Evolutionary conservation across 768 basidiomycete species (phyloP).

Genomic region (Collybiopsis confluens): DNA sequence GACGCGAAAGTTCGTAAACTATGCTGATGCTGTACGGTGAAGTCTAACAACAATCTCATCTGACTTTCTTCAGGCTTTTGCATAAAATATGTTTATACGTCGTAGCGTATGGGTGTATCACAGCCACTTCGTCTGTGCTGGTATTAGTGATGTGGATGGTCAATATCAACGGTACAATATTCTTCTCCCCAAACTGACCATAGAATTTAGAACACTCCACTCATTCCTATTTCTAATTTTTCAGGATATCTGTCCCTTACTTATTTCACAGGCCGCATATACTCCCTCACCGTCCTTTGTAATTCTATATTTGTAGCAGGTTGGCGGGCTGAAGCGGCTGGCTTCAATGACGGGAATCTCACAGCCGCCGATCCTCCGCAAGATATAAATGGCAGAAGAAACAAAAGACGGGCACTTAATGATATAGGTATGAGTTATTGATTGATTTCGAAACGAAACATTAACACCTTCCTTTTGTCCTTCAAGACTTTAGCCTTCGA

Average conservation of each 20-base stretch:
- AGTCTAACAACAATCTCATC: no score
- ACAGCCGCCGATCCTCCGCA: no score
- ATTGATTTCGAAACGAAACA: no score
- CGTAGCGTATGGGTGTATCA: neutral
- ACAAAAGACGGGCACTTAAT: no score
- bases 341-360: no score
- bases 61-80: no score
- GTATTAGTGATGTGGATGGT: conserved; percentile 1
- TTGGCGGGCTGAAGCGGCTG: neutral
- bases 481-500: no score
- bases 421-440: no score
- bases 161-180: neutral
- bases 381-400: no score
- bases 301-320: neutral
- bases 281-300: neutral
- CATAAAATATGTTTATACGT: neutral
- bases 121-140: neutral
- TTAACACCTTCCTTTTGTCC: no score
- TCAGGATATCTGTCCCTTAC: neutral
- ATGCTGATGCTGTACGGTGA: neutral
- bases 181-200: no score
- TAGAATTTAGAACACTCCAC: no score
- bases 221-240: neutral
- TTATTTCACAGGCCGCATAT: neutral
- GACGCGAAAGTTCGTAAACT: neutral